phyloP scores from a whole-genome alignment of 139 green algal species.

The Chlamydomonas sphaeroides region DNA sequence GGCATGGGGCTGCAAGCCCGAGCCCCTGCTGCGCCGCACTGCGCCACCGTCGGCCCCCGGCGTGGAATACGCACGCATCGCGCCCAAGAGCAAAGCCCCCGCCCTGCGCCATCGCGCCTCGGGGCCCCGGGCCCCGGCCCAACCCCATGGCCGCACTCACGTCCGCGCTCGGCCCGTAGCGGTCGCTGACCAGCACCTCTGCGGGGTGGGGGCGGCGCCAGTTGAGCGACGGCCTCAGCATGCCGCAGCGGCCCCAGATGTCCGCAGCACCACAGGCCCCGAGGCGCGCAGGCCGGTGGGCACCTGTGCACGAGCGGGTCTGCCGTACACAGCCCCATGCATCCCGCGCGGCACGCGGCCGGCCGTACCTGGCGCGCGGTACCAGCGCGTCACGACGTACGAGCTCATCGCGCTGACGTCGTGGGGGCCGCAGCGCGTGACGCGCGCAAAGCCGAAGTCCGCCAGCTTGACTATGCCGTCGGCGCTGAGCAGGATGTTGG shows the following conservation, averaged over 20 bases:
- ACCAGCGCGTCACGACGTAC: constrained; percentile 83
- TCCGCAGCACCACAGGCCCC: too few species aligned
- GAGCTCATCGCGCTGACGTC: constrained; percentile 54
- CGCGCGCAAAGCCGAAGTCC: constrained; percentile 89
- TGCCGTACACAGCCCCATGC: too few species aligned
- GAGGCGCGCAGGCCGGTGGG: too few species aligned
- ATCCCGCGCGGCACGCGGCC: too few species aligned
- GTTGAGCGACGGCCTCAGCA: too few species aligned
- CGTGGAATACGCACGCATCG: not conserved
- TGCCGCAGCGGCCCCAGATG: too few species aligned
- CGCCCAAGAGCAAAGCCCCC: too few species aligned
- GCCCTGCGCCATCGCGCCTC: too few species aligned
- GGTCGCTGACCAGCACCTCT: constrained; percentile 82
- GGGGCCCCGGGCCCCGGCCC: too few species aligned
- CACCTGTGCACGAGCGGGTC: too few species aligned
- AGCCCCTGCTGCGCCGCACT: not conserved
- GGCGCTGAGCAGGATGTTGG: constrained; percentile 82
- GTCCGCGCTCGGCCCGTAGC: constrained; percentile 74
- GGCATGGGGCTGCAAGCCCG: too few species aligned
- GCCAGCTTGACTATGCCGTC: constrained; percentile 78
- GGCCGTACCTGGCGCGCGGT: constrained; percentile 13
- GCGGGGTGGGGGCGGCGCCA: constrained; percentile 65
- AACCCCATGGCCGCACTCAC: constrained; percentile 50
- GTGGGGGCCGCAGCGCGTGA: not conserved
- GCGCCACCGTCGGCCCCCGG: not conserved